phyloP scores from a whole-genome alignment of 2,329 filamentous ascomycete species.

The Ophiostoma quercus region DNA sequence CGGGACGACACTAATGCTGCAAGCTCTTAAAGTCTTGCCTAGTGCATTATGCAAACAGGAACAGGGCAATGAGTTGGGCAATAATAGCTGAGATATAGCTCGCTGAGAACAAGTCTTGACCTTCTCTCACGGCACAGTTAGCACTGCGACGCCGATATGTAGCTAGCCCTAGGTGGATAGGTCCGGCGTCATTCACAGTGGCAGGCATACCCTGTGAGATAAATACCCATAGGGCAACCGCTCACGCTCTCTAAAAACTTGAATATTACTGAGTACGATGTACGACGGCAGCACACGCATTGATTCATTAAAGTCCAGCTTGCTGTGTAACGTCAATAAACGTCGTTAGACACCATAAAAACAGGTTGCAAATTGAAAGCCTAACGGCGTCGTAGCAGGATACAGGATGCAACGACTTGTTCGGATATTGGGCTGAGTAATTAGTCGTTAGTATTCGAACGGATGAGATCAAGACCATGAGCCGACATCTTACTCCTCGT shows the following conservation, averaged over 20 bases:
- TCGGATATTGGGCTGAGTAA: no score
- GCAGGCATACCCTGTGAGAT: neutral
- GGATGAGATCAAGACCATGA: neutral
- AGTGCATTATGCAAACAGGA: conserved; percentile 1
- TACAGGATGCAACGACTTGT: neutral
- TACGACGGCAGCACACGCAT: neutral
- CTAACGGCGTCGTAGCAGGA: neutral
- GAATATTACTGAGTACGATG: no score
- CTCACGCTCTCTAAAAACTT: neutral
- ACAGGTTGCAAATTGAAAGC: neutral
- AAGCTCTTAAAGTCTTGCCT: conserved; percentile 15
- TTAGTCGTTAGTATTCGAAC: neutral
- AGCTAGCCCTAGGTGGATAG: neutral
- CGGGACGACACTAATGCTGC: conserved; percentile 15
- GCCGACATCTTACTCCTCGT: neutral
- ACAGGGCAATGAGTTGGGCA: neutral
- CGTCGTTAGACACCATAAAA: neutral
- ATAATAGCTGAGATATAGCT: conserved; percentile 13
- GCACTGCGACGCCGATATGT: neutral
- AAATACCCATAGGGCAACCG: conserved; percentile 1
- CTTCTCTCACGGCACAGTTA: neutral
- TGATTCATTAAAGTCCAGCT: neutral
- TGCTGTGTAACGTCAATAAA: neutral
- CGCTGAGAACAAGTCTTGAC: conserved; percentile 7
- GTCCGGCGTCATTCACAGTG: neutral